Conservation (phyloP, 441 rosid genomes). For the Eruca vesicaria region DNA sequence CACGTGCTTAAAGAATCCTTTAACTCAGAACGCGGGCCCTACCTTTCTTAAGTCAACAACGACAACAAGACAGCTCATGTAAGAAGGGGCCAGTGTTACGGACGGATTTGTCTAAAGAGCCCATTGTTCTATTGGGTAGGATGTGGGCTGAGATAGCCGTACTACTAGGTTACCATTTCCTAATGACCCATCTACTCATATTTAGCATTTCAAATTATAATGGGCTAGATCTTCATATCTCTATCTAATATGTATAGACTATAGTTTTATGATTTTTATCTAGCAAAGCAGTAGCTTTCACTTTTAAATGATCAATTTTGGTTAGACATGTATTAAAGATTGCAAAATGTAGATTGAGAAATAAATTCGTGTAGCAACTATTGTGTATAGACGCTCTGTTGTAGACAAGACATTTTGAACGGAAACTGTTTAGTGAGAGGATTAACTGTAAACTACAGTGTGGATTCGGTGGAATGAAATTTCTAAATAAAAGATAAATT, state of each 20-base stretch:
- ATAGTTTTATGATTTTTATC: not conserved
- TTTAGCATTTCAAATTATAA: not conserved
- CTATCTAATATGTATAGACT: not conserved
- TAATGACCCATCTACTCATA: not conserved
- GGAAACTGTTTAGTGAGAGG: not conserved
- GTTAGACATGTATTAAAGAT: not conserved
- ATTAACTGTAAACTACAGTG: not conserved
- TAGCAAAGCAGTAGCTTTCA: not conserved
- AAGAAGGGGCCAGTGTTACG: not conserved
- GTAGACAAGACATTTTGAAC: not conserved
- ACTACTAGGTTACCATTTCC: not conserved
- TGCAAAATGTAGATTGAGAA: not conserved
- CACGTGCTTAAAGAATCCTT: slow-evolving; percentile 26
- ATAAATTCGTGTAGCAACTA: not conserved
- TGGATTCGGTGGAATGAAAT: not conserved
- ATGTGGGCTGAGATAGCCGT: not conserved
- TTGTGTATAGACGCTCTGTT: not conserved
- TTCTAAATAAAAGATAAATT: too few species aligned
- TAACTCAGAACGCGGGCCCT: slow-evolving; percentile 12
- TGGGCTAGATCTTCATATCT: not conserved
- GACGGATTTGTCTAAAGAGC: not conserved
- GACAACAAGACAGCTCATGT: not conserved
- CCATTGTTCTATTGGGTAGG: not conserved
- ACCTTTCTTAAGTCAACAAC: slow-evolving; percentile 12
- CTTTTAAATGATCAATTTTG: not conserved